Evolutionary conservation across 78 protist genomes (phyloP), one percentile per base, ranked within the genome.

Genomic region (Dictyostelium intermedium): DNA sequence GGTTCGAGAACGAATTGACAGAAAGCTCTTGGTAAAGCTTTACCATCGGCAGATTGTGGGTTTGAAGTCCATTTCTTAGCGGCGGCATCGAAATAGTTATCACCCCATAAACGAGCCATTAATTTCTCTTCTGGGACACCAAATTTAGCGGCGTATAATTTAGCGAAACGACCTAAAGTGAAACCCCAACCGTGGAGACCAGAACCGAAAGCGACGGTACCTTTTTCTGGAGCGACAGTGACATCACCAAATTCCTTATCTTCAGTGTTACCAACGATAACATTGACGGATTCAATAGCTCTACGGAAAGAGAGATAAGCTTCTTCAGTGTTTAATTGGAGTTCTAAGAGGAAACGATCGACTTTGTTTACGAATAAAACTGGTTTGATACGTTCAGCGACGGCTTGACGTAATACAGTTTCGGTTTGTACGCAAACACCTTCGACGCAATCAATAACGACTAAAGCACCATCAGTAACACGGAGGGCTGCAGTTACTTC

Each of bases 351-450:
- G 70, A 91, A 98, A 84, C 99, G 99, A 97, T 99, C 99, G 73
- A 99, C 84, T 98, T 99, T 99, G 99, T 99, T 99, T 91, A 99
- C 81, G 84, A 98, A 97, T 69, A 99, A 97, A 30, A 98, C 98
- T 74, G 99, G 99, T 81, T 91, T 91, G 94, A 99, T 98, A 77
- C 99, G 98, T 97, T 99, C 99, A 39, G 97, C 96, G 11, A 99
- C 98, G n/a, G 99, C 99, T 97, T 99, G 99, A 43, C 99, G 98
- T 37, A 99, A 98, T 86, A 99, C 99, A 69, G 99, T 99, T 96
- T 99, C 99, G 76, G 99, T 99, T 96, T 99, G 99, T 83, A 99
- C 99, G 92, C 99, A 99, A 81, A 99, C 99, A 78, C 99, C 99
- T 47, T 98, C 99, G 82, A 99, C 98, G 95, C 98, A 97, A 92